phyloP scores from a whole-genome alignment of 768 basidiomycete genomes.

The Lyophyllum atratum region DNA sequence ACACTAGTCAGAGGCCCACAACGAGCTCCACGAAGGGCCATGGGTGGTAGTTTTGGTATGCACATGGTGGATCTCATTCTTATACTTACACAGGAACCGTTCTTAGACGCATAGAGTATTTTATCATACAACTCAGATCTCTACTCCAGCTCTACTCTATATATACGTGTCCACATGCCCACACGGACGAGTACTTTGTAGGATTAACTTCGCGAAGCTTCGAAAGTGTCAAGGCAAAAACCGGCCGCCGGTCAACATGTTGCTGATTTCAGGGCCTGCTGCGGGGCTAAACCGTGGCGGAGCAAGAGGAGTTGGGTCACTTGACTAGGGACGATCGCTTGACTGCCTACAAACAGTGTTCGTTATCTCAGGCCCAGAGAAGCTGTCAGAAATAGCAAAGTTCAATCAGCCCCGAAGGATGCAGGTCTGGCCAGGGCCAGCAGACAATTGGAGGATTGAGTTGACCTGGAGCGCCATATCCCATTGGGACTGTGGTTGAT shows the following conservation, averaged over 20 bases:
- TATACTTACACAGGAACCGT: not conserved
- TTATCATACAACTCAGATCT: not conserved
- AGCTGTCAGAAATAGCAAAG: slow-evolving; percentile 9
- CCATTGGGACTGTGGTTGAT: slow-evolving; percentile 7
- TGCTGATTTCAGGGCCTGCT: not conserved
- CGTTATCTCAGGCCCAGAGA: slow-evolving; percentile 2
- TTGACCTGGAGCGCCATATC: not conserved
- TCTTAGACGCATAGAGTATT: slow-evolving; percentile 2
- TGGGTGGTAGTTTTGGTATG: slow-evolving; percentile 3
- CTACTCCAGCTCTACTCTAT: not conserved
- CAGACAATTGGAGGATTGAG: slow-evolving; percentile 3
- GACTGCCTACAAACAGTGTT: not conserved
- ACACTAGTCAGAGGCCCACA: slow-evolving; percentile 21
- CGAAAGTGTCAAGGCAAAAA: not conserved
- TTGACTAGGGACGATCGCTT: slow-evolving; percentile 10
- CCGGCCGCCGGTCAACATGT: not conserved
- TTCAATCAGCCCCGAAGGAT: not conserved
- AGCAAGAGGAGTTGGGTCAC: slow-evolving; percentile 4
- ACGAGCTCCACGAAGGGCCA: slow-evolving; percentile 20
- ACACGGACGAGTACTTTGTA: not conserved
- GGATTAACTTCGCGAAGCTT: not conserved
- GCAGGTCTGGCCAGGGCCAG: slow-evolving; percentile 1
- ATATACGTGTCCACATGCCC: not conserved
- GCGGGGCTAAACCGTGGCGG: slow-evolving; percentile 5
- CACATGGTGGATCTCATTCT: not conserved